Percentiles rank a stretch among this genome's conserved stretches.
Conservation (phyloP, 768 basidiomycete genomes). For the Tremella mesenterica region DNA sequence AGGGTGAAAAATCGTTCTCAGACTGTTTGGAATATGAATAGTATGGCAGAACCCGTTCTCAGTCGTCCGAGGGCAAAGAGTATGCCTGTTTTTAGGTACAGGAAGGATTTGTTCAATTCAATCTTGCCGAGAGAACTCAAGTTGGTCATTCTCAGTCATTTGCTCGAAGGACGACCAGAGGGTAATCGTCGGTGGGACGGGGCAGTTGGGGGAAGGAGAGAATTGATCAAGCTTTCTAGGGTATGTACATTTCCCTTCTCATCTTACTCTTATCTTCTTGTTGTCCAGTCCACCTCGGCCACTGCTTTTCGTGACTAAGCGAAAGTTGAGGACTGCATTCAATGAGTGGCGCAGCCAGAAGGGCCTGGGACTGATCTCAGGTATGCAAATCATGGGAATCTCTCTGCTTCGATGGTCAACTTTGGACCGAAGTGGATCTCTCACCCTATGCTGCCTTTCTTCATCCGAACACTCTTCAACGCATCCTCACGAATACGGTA, state of each 20-base stretch:
- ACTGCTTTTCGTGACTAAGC: no score
- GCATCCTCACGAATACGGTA: conserved; percentile 11
- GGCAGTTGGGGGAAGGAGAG: conserved; percentile 15
- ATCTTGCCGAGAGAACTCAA: conserved; percentile 26
- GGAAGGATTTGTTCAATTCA: conserved; percentile 13
- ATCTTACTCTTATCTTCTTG: neutral
- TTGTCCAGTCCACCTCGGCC: no score
- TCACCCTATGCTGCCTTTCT: conserved; percentile 10
- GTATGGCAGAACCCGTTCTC: neutral
- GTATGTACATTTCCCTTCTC: conserved; percentile 12
- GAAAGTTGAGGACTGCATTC: no score
- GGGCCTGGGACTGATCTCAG: conserved; percentile 7
- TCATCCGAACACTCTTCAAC: conserved; percentile 12
- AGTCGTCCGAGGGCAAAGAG: neutral
- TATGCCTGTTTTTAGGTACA: neutral
- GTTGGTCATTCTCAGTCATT: conserved; percentile 13
- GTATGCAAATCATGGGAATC: conserved; percentile 28
- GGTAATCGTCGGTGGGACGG: conserved; percentile 18
- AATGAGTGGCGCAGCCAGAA: no score
- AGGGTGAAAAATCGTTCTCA: neutral
- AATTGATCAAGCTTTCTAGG: conserved; percentile 27
- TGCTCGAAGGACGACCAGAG: conserved; percentile 4
- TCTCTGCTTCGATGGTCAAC: conserved; percentile 34
- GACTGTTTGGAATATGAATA: neutral
- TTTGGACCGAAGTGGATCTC: conserved; percentile 25